phyloP scores from a whole-genome alignment of 805 yeast genomes.

The Zygosaccharomyces kombuchaensis region DNA sequence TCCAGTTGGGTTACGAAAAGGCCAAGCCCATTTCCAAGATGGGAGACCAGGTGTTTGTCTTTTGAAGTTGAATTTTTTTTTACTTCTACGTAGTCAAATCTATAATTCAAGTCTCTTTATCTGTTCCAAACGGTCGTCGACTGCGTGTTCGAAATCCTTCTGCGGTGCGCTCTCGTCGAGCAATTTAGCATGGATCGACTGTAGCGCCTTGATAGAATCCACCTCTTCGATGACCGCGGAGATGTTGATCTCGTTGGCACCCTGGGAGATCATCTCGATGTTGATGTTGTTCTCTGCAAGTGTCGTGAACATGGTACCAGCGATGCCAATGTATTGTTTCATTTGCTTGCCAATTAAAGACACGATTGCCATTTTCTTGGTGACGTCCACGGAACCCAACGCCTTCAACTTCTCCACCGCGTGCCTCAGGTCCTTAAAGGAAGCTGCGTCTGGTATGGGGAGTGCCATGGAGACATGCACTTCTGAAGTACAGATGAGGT shows the following conservation, averaged over 20 bases:
- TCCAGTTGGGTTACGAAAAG: conserved; percentile 69
- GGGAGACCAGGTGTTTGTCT: conserved; percentile 87
- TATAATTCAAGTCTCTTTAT: conserved; percentile 37
- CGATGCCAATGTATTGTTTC: conserved; percentile 95
- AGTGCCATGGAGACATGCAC: conserved; percentile 98
- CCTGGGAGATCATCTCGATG: conserved; percentile 97
- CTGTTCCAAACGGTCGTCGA: conserved; percentile 44
- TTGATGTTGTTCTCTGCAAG: conserved; percentile 88
- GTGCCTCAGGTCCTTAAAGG: conserved; percentile 50
- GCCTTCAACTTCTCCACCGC: conserved; percentile 75
- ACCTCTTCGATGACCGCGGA: conserved; percentile 86
- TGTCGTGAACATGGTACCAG: conserved; percentile 93
- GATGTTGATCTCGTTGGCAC: conserved; percentile 96
- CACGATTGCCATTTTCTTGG: conserved; percentile 82
- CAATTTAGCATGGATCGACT: conserved; percentile 75
- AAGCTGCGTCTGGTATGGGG: conserved; percentile 66
- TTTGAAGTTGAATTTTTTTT: conserved; percentile 38
- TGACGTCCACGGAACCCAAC: conserved; percentile 86
- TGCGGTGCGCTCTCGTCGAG: conserved; percentile 43
- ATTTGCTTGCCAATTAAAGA: conserved; percentile 95
- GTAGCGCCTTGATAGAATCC: conserved; percentile 81
- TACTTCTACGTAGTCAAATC: not conserved
- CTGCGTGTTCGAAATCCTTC: conserved; percentile 32
- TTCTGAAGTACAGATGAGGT: conserved; percentile 93
- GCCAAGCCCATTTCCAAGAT: conserved; percentile 85